Evolutionary conservation across 2,329 filamentous ascomycete genomes (phyloP).

Genomic region (Zymoseptoria passerinii): DNA sequence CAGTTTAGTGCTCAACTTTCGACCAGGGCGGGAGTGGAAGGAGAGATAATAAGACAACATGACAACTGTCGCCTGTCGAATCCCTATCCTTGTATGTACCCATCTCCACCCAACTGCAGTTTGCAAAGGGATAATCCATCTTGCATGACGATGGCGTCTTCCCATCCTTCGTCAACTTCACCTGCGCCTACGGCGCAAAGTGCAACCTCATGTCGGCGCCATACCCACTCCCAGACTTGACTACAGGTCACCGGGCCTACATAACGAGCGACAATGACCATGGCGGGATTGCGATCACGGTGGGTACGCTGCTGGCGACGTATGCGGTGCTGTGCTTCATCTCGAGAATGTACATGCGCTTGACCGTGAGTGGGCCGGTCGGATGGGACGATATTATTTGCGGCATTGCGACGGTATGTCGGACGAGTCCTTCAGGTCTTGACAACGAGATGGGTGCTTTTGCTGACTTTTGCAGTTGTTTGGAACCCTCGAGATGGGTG

Average conservation of each 20-base stretch:
- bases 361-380: constrained; percentile 18
- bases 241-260: constrained; percentile 18
- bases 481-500: constrained; percentile 16
- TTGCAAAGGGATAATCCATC: too few relatives aligned
- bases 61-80: too few relatives aligned
- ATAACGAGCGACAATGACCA: constrained; percentile 18
- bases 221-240: constrained; percentile 12
- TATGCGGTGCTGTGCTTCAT: constrained; percentile 20
- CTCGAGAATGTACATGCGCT: constrained; percentile 19
- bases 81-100: too few relatives aligned
- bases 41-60: too few relatives aligned
- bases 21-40: too few relatives aligned
- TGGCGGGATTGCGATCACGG: constrained; percentile 19
- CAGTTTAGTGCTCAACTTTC: too few relatives aligned
- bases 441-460: neutral
- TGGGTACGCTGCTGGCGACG: constrained; percentile 19
- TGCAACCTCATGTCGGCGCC: constrained; percentile 10
- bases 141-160: too few relatives aligned
- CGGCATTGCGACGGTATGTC: constrained; percentile 16
- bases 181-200: too few relatives aligned
- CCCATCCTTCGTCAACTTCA: too few relatives aligned
- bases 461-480: constrained; percentile 9
- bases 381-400: constrained; percentile 19
- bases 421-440: too few relatives aligned
- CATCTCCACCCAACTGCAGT: too few relatives aligned